Evolutionary conservation across 1,284 basidiomycete genomes (phyloP).

Genomic region (Trametes hirsuta): DNA sequence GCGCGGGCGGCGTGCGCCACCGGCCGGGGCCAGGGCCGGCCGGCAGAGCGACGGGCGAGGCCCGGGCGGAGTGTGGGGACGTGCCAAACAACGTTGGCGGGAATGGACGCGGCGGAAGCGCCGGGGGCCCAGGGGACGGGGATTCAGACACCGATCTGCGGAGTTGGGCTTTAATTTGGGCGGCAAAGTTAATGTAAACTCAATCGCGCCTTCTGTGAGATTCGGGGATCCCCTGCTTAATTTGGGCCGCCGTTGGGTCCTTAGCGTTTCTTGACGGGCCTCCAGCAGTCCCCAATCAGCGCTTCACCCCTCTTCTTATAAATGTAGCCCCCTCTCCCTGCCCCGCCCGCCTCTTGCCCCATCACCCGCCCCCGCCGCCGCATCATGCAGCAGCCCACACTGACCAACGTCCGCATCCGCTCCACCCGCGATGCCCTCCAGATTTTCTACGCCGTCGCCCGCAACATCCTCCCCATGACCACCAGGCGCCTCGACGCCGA

Average conservation of each 20-base stretch:
- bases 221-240: slow-evolving; percentile 39
- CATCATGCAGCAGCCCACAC: slow-evolving; percentile 66
- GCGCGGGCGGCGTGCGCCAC: not conserved
- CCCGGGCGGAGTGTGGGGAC: slow-evolving; percentile 7
- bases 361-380: slow-evolving; percentile 12
- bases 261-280: slow-evolving; percentile 24
- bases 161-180: slow-evolving; percentile 27
- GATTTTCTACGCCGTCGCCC: slow-evolving; percentile 76
- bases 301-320: slow-evolving; percentile 24
- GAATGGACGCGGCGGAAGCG: slow-evolving; percentile 3
- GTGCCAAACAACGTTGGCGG: slow-evolving; percentile 17
- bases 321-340: slow-evolving; percentile 23
- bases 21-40: not conserved
- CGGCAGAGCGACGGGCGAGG: slow-evolving; percentile 1
- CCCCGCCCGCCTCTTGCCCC: slow-evolving; percentile 23
- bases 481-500: slow-evolving; percentile 80
- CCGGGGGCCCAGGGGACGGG: not conserved
- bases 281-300: slow-evolving; percentile 20
- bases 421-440: slow-evolving; percentile 78
- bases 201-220: slow-evolving; percentile 37
- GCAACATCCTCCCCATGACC: slow-evolving; percentile 69
- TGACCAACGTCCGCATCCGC: slow-evolving; percentile 73
- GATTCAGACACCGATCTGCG: slow-evolving; percentile 32
- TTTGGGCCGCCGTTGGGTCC: slow-evolving; percentile 25
- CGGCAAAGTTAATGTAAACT: slow-evolving; percentile 37